Conservation (phyloP, 2,329 filamentous ascomycete genomes). For the Verruconis gallopava region DNA sequence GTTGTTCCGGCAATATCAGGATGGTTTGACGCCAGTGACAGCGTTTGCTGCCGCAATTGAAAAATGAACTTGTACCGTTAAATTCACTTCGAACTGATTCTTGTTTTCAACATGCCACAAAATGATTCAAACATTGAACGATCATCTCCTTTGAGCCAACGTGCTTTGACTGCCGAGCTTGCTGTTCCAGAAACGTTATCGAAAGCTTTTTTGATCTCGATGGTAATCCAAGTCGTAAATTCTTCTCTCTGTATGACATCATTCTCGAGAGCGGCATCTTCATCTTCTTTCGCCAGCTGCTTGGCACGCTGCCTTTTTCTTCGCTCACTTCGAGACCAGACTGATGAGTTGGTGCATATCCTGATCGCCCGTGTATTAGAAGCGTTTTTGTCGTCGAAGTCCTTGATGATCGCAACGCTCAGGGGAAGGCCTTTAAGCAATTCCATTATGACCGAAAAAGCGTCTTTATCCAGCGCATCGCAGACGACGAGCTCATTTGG, state of each 20-base stretch:
- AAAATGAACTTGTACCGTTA: no score
- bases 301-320: constrained; percentile 36
- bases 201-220: constrained; percentile 26
- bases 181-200: no score
- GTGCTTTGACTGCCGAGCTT: constrained; percentile 35
- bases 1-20: no score
- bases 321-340: constrained; percentile 66
- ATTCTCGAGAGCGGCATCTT: neutral
- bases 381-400: constrained; percentile 18
- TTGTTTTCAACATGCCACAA: constrained; percentile 60
- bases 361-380: constrained; percentile 18
- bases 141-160: constrained; percentile 68
- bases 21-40: no score
- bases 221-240: constrained; percentile 26
- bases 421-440: neutral
- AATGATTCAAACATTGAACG: constrained; percentile 74
- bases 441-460: constrained; percentile 10
- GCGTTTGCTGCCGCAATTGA: no score
- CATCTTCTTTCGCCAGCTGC: constrained; percentile 10
- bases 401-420: neutral
- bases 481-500: constrained; percentile 39
- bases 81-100: constrained; percentile 1
- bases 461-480: constrained; percentile 14
- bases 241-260: constrained; percentile 13
- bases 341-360: constrained; percentile 52